phyloP scores from a whole-genome alignment of 1,284 basidiomycete species.

The Austroboletus novae-zelandiae region DNA sequence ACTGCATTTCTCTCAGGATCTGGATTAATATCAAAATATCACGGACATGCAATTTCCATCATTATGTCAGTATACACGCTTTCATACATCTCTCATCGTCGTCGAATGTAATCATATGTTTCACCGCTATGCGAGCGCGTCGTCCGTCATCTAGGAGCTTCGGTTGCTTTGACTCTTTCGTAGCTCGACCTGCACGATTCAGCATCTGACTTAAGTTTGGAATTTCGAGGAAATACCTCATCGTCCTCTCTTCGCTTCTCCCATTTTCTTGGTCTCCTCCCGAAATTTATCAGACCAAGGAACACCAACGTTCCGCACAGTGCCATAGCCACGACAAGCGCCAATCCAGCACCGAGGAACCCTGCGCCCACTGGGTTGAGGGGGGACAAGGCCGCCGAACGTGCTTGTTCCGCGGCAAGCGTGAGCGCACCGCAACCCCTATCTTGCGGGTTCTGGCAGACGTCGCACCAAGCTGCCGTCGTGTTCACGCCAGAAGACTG shows the following conservation, averaged over 20 bases:
- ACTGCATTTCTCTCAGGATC: slow-evolving; percentile 18
- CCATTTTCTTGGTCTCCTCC: slow-evolving; percentile 16
- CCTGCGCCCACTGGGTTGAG: slow-evolving; percentile 61
- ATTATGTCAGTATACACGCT: slow-evolving; percentile 18
- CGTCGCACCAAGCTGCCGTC: slow-evolving; percentile 56
- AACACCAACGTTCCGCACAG: slow-evolving; percentile 42
- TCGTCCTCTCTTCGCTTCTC: slow-evolving; percentile 11
- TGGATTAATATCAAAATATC: slow-evolving; percentile 22
- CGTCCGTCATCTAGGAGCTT: slow-evolving; percentile 1
- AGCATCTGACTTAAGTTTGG: slow-evolving; percentile 1
- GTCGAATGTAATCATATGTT: slow-evolving; percentile 2
- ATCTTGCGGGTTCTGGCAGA: slow-evolving; percentile 53
- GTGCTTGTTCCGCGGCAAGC: slow-evolving; percentile 35
- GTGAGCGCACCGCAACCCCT: slow-evolving; percentile 55
- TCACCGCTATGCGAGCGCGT: background rate
- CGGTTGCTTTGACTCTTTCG: slow-evolving; percentile 13
- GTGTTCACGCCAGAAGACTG: slow-evolving; percentile 52
- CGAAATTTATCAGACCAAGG: slow-evolving; percentile 46
- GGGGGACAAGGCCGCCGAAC: slow-evolving; percentile 33
- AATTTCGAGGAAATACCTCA: slow-evolving; percentile 14
- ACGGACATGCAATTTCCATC: slow-evolving; percentile 15
- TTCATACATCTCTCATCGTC: slow-evolving; percentile 8
- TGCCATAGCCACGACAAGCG: slow-evolving; percentile 42
- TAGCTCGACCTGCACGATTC: slow-evolving; percentile 23
- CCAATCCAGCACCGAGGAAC: slow-evolving; percentile 62